Percentiles rank a stretch among this genome's conserved stretches.
Evolutionary conservation across 805 yeast species (phyloP).

Genomic region (Teunomyces aglyptinius): DNA sequence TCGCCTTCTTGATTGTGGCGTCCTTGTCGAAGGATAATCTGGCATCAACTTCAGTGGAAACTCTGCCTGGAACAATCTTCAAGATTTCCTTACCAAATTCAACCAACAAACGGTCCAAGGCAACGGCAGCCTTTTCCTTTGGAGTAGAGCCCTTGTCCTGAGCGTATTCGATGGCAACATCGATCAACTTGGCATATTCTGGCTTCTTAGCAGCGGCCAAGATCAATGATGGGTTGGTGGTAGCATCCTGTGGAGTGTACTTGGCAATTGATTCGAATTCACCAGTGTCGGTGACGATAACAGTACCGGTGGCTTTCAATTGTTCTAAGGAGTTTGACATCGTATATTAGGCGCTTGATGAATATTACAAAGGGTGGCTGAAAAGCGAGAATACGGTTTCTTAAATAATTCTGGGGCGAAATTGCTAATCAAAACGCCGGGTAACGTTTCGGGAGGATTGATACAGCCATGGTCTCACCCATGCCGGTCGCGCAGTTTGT

Average conservation of each 20-base stretch:
- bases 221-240: constrained; percentile 97
- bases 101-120: constrained; percentile 88
- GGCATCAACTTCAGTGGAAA: constrained; percentile 98
- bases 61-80: constrained; percentile 97
- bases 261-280: constrained; percentile 97
- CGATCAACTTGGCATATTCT: constrained; percentile 85
- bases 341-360: neutral
- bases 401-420: neutral
- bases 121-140: constrained; percentile 72
- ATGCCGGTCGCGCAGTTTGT: neutral
- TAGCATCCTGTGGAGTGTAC: constrained; percentile 98
- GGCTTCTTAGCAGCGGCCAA: constrained; percentile 92
- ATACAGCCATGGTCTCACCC: neutral
- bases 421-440: constrained; percentile 1
- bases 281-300: constrained; percentile 98
- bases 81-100: constrained; percentile 95
- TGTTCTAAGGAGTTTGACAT: constrained; percentile 73
- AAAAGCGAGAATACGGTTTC: neutral
- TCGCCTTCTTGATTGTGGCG: constrained; percentile 91
- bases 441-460: constrained; percentile 2
- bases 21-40: constrained; percentile 94
- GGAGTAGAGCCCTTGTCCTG: constrained; percentile 56
- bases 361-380: neutral
- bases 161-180: constrained; percentile 86
- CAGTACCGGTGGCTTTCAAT: constrained; percentile 93